Conservation (phyloP, 176 grass and related monocot genomes). For the Stipa capillata region DNA sequence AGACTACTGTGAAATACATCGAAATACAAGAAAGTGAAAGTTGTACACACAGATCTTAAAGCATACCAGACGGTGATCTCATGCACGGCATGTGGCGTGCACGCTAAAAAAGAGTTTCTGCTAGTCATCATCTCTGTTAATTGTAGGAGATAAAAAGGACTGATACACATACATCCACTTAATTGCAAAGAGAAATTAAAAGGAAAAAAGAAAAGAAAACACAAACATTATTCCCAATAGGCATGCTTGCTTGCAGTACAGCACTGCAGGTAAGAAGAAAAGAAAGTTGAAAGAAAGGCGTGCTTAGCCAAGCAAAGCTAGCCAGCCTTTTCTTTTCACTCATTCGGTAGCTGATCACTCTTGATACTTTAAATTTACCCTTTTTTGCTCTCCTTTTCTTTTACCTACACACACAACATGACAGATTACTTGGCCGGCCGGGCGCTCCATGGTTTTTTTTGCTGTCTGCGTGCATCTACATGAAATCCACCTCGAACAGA, state of each 20-base stretch:
- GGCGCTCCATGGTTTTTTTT: background rate
- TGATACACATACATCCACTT: background rate
- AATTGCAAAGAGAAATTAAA: background rate
- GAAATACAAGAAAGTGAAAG: too few relatives aligned
- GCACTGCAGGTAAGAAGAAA: background rate
- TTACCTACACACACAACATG: constrained; percentile 31
- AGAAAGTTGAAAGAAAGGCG: background rate
- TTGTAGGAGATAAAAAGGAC: constrained; percentile 5
- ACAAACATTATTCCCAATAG: constrained; percentile 24
- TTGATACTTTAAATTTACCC: background rate
- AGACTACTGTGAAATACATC: too few relatives aligned
- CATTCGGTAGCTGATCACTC: background rate
- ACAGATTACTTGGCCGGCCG: constrained; percentile 12
- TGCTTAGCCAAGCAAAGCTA: background rate
- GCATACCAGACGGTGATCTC: too few relatives aligned
- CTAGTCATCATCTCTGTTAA: constrained; percentile 22
- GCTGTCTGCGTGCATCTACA: constrained; percentile 1
- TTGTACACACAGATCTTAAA: too few relatives aligned
- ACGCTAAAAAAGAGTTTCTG: too few relatives aligned
- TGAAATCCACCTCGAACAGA: constrained; percentile 46
- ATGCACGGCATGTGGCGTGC: too few relatives aligned
- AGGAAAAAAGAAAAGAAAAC: background rate
- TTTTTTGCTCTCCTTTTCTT: constrained; percentile 13
- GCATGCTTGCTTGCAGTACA: constrained; percentile 5
- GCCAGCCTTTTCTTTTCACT: background rate